Percentiles rank a stretch among this genome's conserved stretches.
Evolutionary conservation across 305 asterid species (phyloP).

Genomic region (Fraxinus nigra): DNA sequence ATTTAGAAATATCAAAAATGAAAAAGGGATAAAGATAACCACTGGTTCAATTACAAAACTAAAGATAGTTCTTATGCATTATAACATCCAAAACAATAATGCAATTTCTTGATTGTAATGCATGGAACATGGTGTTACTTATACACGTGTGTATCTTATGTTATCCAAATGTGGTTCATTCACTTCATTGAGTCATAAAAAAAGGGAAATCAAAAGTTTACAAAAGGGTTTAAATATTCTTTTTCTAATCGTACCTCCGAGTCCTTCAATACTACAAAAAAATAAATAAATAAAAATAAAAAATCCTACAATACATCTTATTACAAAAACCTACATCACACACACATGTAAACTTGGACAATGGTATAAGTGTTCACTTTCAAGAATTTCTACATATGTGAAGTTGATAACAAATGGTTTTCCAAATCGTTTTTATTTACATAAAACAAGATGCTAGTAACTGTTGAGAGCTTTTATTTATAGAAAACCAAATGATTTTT

Average conservation of each 20-base stretch:
- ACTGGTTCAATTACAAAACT: not conserved
- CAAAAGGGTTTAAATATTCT: not conserved
- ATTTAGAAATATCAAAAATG: no score
- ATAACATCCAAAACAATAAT: not conserved
- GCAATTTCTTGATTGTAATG: not conserved
- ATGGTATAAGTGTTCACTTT: not conserved
- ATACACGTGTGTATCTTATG: not conserved
- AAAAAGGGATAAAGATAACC: not conserved
- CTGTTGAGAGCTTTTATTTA: no score
- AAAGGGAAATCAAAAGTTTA: no score
- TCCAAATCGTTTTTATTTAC: no score
- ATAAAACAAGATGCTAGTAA: no score
- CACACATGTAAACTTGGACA: not conserved
- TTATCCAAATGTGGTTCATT: no score
- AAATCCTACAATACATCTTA: no score
- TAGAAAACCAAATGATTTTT: no score
- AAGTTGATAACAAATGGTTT: no score
- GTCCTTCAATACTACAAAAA: not conserved
- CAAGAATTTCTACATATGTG: no score
- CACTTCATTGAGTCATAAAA: no score
- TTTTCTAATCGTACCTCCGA: not conserved
- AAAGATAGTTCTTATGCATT: not conserved
- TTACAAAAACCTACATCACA: not conserved
- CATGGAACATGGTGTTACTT: not conserved
- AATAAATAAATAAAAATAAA: no score